Evolutionary conservation across 2,329 filamentous ascomycete species (phyloP), one percentile per base, ranked within the genome.

Genomic region (Westerdykella aurantiaca): DNA sequence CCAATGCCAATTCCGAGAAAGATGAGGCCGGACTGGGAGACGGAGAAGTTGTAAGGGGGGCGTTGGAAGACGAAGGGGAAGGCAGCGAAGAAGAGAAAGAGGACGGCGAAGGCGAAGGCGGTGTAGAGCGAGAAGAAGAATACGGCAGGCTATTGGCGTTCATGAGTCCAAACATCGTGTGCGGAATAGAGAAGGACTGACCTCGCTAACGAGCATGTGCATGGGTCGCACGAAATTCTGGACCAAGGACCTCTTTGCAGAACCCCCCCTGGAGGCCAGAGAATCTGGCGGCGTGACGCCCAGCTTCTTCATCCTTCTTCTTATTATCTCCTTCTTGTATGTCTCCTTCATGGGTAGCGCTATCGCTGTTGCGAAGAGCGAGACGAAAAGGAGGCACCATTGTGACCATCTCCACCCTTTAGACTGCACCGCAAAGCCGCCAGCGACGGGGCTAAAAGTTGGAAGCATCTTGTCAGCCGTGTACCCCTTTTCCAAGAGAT

Each of bases 291-390:
- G 42, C n/a, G 51, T 41, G 1, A 68, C 44, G 16, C 61, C 57
- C 2, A 57, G 50, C 22, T 56, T 58, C 46, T 67, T 67, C 4
- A 64, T 63, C 31, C 67, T 53, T 21, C 55, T 58, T 39, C 61
- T 53, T 1, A 79, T 60, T 1, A 79, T 73, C 44, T 68, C 61
- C 1, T 68, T 68, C 46, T 80, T 76, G 55, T 78, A 81, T 0
- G 80, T 81, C 55, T 83, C 80, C 25, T 68, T 61, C 51, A 72
- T 73, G 2, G 72, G 67, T 2, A 76, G 41, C 0, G 73, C 47
- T 1, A 57, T 44, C 14, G 69, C n/a, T 37, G 62, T 67, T 1
- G 66, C 61, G 6, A 61, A 58, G 2, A 69, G 46, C 0, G 64
- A 60, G 46, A 72, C 58, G 51, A 73, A 65, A 12, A 73, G 60